phyloP scores from a whole-genome alignment of 352 stramenopile species.

The Phytopythium cucurbitacearum region DNA sequence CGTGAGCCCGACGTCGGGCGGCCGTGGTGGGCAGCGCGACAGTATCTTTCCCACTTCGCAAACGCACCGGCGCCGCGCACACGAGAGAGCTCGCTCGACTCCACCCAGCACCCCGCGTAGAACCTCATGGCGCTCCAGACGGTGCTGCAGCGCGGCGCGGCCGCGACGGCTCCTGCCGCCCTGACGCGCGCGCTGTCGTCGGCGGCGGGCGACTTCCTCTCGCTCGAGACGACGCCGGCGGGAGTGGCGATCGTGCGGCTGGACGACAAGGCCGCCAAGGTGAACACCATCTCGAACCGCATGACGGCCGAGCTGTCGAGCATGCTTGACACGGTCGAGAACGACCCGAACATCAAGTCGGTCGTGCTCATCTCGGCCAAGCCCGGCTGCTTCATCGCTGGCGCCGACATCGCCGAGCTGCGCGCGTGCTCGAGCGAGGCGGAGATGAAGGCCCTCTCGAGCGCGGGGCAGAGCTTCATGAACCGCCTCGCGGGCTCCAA shows the following conservation, averaged over 20 bases:
- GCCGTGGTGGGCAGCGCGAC: too few species aligned
- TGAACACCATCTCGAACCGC: constrained; percentile 93
- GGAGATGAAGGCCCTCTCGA: constrained; percentile 90
- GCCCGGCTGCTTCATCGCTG: constrained; percentile 97
- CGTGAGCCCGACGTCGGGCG: too few species aligned
- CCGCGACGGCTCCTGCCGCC: not conserved
- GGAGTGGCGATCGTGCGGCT: constrained; percentile 92
- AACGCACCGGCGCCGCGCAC: too few species aligned
- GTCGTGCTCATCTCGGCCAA: constrained; percentile 98
- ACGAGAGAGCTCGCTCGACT: too few species aligned
- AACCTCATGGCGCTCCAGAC: not conserved
- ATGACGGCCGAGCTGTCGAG: constrained; percentile 85
- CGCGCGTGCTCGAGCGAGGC: constrained; percentile 80
- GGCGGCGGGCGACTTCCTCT: constrained; percentile 64
- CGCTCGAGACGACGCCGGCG: constrained; percentile 81
- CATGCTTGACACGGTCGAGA: constrained; percentile 88
- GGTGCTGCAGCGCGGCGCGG: constrained; percentile 6
- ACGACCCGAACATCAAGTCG: constrained; percentile 91
- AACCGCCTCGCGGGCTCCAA: constrained; percentile 90
- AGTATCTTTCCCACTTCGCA: too few species aligned
- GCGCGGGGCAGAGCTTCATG: constrained; percentile 93
- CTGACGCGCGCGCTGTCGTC: constrained; percentile 19
- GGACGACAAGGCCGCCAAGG: constrained; percentile 88
- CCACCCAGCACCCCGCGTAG: too few species aligned
- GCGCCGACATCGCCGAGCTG: constrained; percentile 97